A percentile compares a stretch with the other conserved stretches of the same genome.
Evolutionary conservation across 306 rosid species (phyloP).

Genomic region (Adenanthera pavonina): DNA sequence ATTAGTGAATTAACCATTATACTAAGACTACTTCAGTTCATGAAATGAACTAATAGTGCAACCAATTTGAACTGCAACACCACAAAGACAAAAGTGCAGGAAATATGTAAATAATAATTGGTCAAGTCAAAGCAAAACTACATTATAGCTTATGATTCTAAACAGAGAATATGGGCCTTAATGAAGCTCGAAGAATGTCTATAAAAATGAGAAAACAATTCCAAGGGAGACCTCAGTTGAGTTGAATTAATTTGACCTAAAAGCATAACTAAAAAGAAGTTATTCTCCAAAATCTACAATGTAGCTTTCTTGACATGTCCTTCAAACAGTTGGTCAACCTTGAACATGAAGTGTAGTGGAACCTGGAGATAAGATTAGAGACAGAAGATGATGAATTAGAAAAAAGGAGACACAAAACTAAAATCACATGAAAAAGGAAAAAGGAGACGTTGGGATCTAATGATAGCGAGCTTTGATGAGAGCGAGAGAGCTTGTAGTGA

Average conservation of each 20-base stretch:
- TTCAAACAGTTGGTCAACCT: not conserved
- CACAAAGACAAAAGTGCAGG: slow-evolving; percentile 13
- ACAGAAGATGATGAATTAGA: no score
- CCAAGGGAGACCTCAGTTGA: slow-evolving; percentile 13
- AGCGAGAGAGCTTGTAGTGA: no score
- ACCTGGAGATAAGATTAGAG: no score
- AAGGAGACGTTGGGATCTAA: no score
- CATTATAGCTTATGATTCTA: slow-evolving; percentile 25
- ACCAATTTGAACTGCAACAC: slow-evolving; percentile 22
- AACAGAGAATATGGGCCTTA: slow-evolving; percentile 15
- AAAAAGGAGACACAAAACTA: no score
- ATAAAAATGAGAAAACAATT: slow-evolving; percentile 22
- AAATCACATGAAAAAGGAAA: no score
- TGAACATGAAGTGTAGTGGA: no score
- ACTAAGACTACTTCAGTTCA: slow-evolving; percentile 21
- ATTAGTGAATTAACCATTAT: slow-evolving; percentile 13
- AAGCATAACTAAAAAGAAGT: slow-evolving; percentile 31
- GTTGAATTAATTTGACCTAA: slow-evolving; percentile 28
- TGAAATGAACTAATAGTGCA: slow-evolving; percentile 19
- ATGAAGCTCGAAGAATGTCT: slow-evolving; percentile 37
- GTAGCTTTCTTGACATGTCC: slow-evolving; percentile 24
- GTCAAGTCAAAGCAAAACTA: slow-evolving; percentile 36
- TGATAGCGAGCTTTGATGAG: no score
- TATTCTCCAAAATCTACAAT: slow-evolving; percentile 30
- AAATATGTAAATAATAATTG: slow-evolving; percentile 19